phyloP scores from a whole-genome alignment of 352 stramenopile genomes.

The Phytophthora pluvialis region DNA sequence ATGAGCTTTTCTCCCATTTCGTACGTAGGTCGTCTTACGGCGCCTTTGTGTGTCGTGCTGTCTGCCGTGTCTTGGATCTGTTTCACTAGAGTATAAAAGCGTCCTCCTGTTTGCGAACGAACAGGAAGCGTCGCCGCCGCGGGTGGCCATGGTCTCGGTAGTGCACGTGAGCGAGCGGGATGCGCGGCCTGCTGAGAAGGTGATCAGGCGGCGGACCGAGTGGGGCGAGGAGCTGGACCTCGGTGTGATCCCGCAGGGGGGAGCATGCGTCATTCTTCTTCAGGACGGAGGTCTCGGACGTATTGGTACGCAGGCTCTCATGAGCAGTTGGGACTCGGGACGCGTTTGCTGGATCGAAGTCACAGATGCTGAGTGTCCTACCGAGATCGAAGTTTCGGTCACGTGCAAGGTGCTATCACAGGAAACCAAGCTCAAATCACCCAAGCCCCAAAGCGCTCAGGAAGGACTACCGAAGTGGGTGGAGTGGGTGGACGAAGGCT shows the following conservation, averaged over 20 bases:
- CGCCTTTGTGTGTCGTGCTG: conserved; percentile 31
- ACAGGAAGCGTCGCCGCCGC: conserved; percentile 73
- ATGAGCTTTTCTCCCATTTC: conserved; percentile 83
- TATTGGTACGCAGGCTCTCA: conserved; percentile 83
- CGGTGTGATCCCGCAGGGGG: conserved; percentile 77
- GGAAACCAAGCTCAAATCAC: conserved; percentile 32
- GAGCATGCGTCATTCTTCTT: conserved; percentile 82
- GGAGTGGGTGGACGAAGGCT: conserved; percentile 77
- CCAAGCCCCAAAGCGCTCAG: conserved; percentile 33
- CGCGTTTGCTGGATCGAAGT: conserved; percentile 83
- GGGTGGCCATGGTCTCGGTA: conserved; percentile 80
- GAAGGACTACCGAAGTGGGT: conserved; percentile 69
- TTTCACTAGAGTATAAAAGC: conserved; percentile 75
- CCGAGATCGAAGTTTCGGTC: conserved; percentile 83
- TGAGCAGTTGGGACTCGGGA: conserved; percentile 86
- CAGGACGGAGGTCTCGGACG: conserved; percentile 73
- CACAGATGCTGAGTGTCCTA: conserved; percentile 61
- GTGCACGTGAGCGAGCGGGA: conserved; percentile 69
- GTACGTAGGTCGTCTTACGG: conserved; percentile 64
- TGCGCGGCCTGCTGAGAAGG: conserved; percentile 62
- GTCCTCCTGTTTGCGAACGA: conserved; percentile 64
- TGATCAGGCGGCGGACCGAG: conserved; percentile 73
- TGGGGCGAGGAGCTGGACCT: conserved; percentile 76
- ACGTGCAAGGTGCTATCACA: conserved; percentile 75
- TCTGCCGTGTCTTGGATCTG: conserved; percentile 28